These are phyloP conservation scores for Blastobotrys illinoisensis DNA, from an alignment of 1,139 yeast species.

Conservation along the genomic window DNA sequence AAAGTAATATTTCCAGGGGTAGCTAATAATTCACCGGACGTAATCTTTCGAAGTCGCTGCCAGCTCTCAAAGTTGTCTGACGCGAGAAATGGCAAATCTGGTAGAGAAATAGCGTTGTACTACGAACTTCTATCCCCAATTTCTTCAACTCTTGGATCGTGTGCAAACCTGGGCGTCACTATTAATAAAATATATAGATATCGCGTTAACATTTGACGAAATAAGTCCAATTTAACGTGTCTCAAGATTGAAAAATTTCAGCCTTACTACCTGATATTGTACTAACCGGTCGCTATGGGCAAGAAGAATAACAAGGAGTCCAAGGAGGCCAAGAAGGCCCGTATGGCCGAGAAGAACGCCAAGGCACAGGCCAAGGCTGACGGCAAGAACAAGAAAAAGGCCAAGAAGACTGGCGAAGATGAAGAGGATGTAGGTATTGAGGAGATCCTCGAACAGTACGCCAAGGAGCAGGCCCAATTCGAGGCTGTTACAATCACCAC, in stretches of 20 bases:
- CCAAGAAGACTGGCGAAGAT: conserved; percentile 67
- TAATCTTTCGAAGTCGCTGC: no score
- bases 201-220: neutral
- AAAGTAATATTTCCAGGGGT: neutral
- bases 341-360: conserved; percentile 77
- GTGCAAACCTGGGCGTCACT: no score
- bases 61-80: no score
- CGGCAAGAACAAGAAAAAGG: conserved; percentile 62
- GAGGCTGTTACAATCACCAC: conserved; percentile 62
- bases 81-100: no score
- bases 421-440: conserved; percentile 90
- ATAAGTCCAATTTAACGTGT: neutral
- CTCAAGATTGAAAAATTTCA: conserved; percentile 1
- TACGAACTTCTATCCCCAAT: no score
- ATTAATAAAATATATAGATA: no score
- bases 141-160: no score
- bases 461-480: conserved; percentile 69
- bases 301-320: conserved; percentile 85
- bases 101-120: no score
- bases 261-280: neutral
- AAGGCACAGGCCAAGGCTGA: conserved; percentile 74
- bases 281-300: conserved; percentile 41
- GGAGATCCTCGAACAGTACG: conserved; percentile 70
- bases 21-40: neutral
- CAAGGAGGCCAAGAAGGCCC: conserved; percentile 87